Evolutionary conservation across 768 basidiomycete genomes (phyloP), one percentile per base, ranked within the genome.

Genomic region (Pseudohyphozyma bogoriensis): DNA sequence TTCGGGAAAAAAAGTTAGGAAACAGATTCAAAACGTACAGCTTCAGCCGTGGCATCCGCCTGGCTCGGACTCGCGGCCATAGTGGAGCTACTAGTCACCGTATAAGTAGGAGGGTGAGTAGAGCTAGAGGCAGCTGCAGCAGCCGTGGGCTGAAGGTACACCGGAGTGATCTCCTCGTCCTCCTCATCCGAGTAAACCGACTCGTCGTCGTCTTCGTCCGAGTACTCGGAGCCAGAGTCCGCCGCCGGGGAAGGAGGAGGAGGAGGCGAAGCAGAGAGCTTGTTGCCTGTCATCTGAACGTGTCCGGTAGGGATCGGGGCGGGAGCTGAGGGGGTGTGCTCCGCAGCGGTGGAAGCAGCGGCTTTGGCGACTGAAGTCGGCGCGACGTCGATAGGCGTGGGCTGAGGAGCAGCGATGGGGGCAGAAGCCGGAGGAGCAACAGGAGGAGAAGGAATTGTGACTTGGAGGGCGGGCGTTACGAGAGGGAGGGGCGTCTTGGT

Each of bases 21-120:
- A 15, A 35, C 32, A 36, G 18, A 37, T 20, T 29, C 28, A 22
- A 32, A 50, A 56, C 60, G 37, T 29, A 61, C 60, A 24, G 60
- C 60, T 40, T 56, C 51, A n/a, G 60, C 60, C 15, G 60, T 62
- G 1, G 60, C 60, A 28, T 44, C 20, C 20, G 55, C 60, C 51
- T 59, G 58, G 35, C 32, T 24, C 13, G 33, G 55, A 16, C 51
- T 54, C 16, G 22, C 33, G 28, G 55, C 47, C 54, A 56, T 59
- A 16, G 51, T 59, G 40, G 59, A 51, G 39, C 54, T 56, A 13
- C 51, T 56, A 55, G 32, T 62, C 55, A 10, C 55, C 50, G 28
- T 61, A 47, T 8, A 46, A 31, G 1, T 32, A 46, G 20, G 24
- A 40, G 32, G n/a, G 46, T 15, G 18, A 31, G 10, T 35, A 7